Conservation (phyloP, 768 basidiomycete species). For the Auriscalpium vulgare region DNA sequence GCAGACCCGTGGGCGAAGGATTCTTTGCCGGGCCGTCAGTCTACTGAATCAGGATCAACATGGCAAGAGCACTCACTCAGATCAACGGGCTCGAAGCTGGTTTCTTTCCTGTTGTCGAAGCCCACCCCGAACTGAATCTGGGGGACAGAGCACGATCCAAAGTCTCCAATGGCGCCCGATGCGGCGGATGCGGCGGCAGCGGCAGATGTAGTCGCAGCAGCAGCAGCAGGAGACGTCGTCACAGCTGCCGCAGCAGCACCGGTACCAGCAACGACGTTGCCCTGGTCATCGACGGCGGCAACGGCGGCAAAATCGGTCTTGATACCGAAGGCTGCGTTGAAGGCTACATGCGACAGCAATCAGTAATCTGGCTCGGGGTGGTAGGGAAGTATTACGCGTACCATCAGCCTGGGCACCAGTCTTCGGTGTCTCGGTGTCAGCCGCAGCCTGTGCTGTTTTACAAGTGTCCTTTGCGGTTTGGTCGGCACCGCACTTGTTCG, state of each 20-base stretch:
- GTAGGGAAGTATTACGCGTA: background rate
- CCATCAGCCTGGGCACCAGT: constrained; percentile 40
- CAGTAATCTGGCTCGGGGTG: background rate
- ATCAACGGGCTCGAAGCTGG: constrained; percentile 45
- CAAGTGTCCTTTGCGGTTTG: constrained; percentile 45
- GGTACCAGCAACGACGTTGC: constrained; percentile 25
- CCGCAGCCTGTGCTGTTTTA: constrained; percentile 26
- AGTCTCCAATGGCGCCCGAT: background rate
- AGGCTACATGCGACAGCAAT: too few species aligned
- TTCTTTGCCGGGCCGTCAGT: constrained; percentile 18
- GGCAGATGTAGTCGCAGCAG: background rate
- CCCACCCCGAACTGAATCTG: constrained; percentile 47
- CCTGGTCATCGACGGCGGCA: constrained; percentile 37
- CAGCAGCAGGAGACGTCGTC: background rate
- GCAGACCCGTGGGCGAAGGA: constrained; percentile 44
- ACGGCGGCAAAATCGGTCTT: constrained; percentile 42
- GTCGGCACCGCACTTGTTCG: constrained; percentile 47
- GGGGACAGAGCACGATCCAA: constrained; percentile 47
- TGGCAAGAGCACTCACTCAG: constrained; percentile 17
- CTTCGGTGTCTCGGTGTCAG: constrained; percentile 18
- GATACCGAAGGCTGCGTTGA: constrained; percentile 52
- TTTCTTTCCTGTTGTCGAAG: constrained; percentile 46
- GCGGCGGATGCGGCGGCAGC: constrained; percentile 7
- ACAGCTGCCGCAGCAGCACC: constrained; percentile 3
- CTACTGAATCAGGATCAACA: constrained; percentile 27